phyloP scores from a whole-genome alignment of 805 yeast genomes.

The Myxozyma nipponensis region DNA sequence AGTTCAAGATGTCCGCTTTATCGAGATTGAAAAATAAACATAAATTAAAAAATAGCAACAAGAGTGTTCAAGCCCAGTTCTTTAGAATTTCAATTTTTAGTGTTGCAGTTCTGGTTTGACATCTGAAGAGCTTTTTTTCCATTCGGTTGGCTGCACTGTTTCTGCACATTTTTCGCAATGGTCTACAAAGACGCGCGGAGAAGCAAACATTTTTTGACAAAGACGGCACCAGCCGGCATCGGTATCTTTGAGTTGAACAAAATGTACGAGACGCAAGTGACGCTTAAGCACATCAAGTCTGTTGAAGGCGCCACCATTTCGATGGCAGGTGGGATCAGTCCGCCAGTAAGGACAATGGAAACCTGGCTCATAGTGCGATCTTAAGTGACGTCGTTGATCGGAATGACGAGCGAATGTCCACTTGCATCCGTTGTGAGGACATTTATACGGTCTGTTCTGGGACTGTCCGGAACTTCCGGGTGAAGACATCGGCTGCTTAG shows the following conservation, averaged over 20 bases:
- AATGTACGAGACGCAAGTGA: conserved; percentile 67
- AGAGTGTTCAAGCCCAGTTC: no score
- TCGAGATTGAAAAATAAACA: no score
- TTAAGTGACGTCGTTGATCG: conserved; percentile 63
- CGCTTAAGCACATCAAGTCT: conserved; percentile 71
- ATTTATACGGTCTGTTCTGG: conserved; percentile 36
- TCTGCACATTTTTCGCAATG: conserved; percentile 65
- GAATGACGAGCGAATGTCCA: conserved; percentile 71
- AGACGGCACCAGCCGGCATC: conserved; percentile 67
- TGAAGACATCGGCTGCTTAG: conserved; percentile 12
- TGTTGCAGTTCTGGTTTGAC: conserved; percentile 4
- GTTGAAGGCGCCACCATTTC: conserved; percentile 71
- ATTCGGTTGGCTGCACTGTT: conserved; percentile 28
- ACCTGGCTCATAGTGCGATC: conserved; percentile 63
- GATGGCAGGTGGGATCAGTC: conserved; percentile 65
- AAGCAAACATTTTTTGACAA: conserved; percentile 55
- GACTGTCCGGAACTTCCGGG: conserved; percentile 26
- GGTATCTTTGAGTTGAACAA: conserved; percentile 45
- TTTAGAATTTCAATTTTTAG: no score
- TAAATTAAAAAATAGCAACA: neutral
- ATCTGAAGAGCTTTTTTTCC: conserved; percentile 30
- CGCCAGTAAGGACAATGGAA: conserved; percentile 73
- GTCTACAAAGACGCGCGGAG: conserved; percentile 54
- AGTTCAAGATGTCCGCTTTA: no score
- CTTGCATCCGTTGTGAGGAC: conserved; percentile 46